These are phyloP conservation scores for Goffeauzyma gilvescens DNA, from an alignment of 768 basidiomycete species.

Conservation along the genomic window DNA sequence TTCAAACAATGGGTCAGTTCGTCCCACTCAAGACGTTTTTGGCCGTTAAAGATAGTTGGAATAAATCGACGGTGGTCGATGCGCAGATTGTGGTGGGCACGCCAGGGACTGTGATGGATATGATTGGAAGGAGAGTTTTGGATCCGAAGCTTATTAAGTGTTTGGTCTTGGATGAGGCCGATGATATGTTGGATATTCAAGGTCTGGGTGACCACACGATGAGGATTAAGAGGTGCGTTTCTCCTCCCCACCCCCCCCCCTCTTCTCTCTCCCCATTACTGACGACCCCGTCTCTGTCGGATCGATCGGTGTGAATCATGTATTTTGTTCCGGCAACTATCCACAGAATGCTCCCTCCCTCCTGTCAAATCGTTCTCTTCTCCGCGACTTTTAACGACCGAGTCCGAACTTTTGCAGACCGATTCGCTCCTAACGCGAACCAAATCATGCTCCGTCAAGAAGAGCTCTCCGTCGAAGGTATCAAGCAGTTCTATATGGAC, in stretches of 20 bases:
- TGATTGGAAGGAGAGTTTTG: constrained; percentile 56
- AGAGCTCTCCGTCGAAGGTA: constrained; percentile 81
- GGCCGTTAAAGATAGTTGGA: constrained; percentile 61
- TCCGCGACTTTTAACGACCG: constrained; percentile 94
- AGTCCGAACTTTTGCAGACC: constrained; percentile 73
- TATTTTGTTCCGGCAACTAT: neutral
- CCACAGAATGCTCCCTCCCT: constrained; percentile 27
- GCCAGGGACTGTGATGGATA: constrained; percentile 80
- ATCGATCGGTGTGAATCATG: neutral
- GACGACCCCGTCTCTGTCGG: neutral
- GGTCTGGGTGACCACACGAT: constrained; percentile 75
- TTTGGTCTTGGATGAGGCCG: constrained; percentile 92
- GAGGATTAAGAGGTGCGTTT: constrained; percentile 69
- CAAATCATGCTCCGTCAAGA: constrained; percentile 88
- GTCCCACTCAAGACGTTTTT: constrained; percentile 84
- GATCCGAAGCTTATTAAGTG: constrained; percentile 67
- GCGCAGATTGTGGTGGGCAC: constrained; percentile 90
- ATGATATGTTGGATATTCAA: constrained; percentile 94
- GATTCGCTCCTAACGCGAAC: constrained; percentile 85
- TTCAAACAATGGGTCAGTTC: constrained; percentile 85
- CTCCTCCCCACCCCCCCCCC: neutral
- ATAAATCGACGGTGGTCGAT: constrained; percentile 37
- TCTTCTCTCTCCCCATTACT: neutral
- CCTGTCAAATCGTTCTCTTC: constrained; percentile 73
- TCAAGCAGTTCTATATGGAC: constrained; percentile 96